Evolutionary conservation across 116 monocot genomes (phyloP).

Genomic region (Dioscorea cayenensis): DNA sequence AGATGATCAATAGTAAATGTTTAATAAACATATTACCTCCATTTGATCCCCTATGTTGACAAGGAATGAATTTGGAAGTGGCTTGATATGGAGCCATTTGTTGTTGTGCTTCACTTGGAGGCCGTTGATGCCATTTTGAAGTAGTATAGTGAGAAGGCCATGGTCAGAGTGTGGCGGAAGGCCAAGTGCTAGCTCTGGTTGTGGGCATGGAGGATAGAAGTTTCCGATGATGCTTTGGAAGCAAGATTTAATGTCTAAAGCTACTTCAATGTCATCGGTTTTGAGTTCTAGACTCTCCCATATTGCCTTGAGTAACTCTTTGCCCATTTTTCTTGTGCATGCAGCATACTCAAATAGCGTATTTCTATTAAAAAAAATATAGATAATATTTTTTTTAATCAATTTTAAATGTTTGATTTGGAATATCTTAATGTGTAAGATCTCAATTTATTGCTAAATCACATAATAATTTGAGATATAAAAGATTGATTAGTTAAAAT

Average conservation of each 20-base stretch:
- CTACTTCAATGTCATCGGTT: conserved; percentile 17
- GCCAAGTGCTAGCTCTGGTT: conserved; percentile 46
- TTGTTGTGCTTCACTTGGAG: conserved; percentile 48
- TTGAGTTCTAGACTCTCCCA: conserved; percentile 57
- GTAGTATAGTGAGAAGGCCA: conserved; percentile 53
- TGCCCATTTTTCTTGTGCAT: conserved; percentile 28
- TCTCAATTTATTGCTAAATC: too few species aligned
- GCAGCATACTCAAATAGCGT: conserved; percentile 17
- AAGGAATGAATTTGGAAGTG: conserved; percentile 37
- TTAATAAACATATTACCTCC: conserved; percentile 30
- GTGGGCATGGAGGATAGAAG: conserved; percentile 52
- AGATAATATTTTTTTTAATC: background rate
- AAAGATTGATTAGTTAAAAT: too few species aligned
- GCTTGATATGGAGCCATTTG: conserved; percentile 50
- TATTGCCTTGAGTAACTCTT: conserved; percentile 39
- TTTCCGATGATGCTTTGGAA: conserved; percentile 38
- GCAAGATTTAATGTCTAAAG: conserved; percentile 29
- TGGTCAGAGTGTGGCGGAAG: conserved; percentile 63
- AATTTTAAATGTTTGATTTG: background rate
- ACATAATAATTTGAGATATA: too few species aligned
- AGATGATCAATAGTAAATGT: background rate
- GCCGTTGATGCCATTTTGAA: conserved; percentile 53
- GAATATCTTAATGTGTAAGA: too few species aligned
- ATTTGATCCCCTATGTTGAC: conserved; percentile 65
- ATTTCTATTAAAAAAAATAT: conserved; percentile 17